Evolutionary conservation across 257 asterid genomes (phyloP).

Genomic region (Nicotiana attenuata): DNA sequence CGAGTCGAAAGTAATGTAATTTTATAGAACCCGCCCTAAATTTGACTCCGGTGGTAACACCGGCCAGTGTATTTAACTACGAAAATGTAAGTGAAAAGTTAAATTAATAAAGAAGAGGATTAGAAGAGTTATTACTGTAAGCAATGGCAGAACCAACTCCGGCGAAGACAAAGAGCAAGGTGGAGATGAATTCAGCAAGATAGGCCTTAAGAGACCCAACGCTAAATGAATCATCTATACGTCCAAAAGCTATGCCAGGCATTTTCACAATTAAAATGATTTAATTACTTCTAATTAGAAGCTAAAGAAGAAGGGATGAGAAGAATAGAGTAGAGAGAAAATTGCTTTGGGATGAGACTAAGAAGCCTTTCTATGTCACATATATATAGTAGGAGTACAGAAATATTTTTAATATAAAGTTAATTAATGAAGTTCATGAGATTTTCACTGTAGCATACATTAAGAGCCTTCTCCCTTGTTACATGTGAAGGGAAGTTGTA

Average conservation of each 20-base stretch:
- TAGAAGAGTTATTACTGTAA: constrained; percentile 39
- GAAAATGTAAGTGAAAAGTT: not conserved
- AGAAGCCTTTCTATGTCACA: constrained; percentile 16
- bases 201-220: constrained; percentile 62
- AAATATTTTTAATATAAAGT: not conserved
- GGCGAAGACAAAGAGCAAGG: constrained; percentile 84
- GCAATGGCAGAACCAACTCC: constrained; percentile 98
- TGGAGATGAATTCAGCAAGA: constrained; percentile 91
- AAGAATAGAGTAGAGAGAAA: not conserved
- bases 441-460: not conserved
- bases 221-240: constrained; percentile 69
- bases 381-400: constrained; percentile 32
- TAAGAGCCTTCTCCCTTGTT: constrained; percentile 13
- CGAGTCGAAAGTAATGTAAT: too few species aligned
- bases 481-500: not conserved
- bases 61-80: too few species aligned
- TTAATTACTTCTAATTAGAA: not conserved
- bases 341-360: constrained; percentile 14
- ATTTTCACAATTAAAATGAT: constrained; percentile 19
- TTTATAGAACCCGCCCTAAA: not conserved
- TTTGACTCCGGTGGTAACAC: not conserved
- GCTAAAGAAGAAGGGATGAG: not conserved
- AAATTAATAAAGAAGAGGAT: not conserved
- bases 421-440: not conserved
- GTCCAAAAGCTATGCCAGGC: constrained; percentile 72